phyloP scores from a whole-genome alignment of 1,284 basidiomycete genomes.

The Rhodotorula sp. region DNA sequence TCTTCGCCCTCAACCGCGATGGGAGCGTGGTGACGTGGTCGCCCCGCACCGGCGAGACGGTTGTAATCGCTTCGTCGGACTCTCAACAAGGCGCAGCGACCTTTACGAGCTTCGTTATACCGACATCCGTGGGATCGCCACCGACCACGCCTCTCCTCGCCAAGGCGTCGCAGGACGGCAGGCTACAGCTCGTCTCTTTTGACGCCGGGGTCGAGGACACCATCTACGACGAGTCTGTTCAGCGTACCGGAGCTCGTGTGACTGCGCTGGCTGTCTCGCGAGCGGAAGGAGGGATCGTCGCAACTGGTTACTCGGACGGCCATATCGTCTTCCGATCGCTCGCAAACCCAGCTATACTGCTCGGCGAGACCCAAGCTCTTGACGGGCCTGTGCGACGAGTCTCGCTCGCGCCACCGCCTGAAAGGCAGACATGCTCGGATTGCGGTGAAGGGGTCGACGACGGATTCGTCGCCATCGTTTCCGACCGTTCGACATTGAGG shows the following conservation, averaged over 20 bases:
- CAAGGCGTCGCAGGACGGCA: not conserved
- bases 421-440: conserved; percentile 58
- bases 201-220: too few relatives aligned
- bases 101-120: too few relatives aligned
- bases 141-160: not conserved
- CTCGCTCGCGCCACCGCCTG: conserved; percentile 51
- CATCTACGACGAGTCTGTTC: too few relatives aligned
- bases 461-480: conserved; percentile 54
- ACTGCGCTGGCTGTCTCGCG: too few relatives aligned
- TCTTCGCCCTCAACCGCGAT: conserved; percentile 18
- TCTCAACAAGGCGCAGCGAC: too few relatives aligned
- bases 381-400: conserved; percentile 23
- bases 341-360: not conserved
- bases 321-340: conserved; percentile 7
- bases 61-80: not conserved
- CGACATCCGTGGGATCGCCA: too few relatives aligned
- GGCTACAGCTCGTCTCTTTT: too few relatives aligned
- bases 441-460: conserved; percentile 67
- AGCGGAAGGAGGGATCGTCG: too few relatives aligned
- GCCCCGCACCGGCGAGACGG: not conserved
- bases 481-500: conserved; percentile 64
- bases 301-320: conserved; percentile 3
- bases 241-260: too few relatives aligned
- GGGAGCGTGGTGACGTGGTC: conserved; percentile 29
- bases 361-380: not conserved